Conservation (phyloP, 2,329 filamentous ascomycete genomes). For the Calonectria pseudoreteaudii region DNA sequence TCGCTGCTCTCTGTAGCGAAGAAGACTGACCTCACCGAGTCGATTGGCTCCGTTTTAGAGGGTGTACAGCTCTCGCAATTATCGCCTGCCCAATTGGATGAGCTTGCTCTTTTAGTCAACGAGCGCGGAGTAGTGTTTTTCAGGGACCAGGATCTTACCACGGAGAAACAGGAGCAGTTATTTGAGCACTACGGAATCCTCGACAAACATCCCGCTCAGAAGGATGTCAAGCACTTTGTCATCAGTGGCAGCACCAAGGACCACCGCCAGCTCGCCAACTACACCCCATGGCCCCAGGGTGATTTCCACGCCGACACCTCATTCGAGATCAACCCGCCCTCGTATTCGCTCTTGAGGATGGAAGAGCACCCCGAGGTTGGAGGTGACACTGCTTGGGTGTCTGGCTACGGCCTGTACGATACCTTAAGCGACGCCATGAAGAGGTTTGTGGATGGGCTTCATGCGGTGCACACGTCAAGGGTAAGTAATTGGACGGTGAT, state of each 20-base stretch:
- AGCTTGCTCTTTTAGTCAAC: slow-evolving; percentile 60
- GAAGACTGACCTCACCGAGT: slow-evolving; percentile 55
- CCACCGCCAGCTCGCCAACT: slow-evolving; percentile 56
- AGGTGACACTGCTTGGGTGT: slow-evolving; percentile 62
- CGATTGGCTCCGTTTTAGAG: slow-evolving; percentile 54
- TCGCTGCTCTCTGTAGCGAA: slow-evolving; percentile 54
- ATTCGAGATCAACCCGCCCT: slow-evolving; percentile 63
- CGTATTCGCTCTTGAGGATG: slow-evolving; percentile 63
- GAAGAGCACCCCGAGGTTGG: slow-evolving; percentile 61
- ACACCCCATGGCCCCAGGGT: slow-evolving; percentile 48
- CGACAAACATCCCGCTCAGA: slow-evolving; percentile 60
- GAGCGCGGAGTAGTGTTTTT: slow-evolving; percentile 63
- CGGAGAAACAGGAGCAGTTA: slow-evolving; percentile 54
- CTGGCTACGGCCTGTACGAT: slow-evolving; percentile 59
- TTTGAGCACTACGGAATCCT: slow-evolving; percentile 62
- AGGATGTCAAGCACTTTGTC: slow-evolving; percentile 51
- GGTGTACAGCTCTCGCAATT: slow-evolving; percentile 59
- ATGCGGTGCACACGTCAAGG: slow-evolving; percentile 57
- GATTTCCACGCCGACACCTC: slow-evolving; percentile 64
- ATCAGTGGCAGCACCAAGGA: slow-evolving; percentile 59
- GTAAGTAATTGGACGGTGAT: background rate
- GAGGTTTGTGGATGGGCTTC: slow-evolving; percentile 55
- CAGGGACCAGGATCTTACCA: slow-evolving; percentile 58
- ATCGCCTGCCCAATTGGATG: slow-evolving; percentile 58
- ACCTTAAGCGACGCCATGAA: slow-evolving; percentile 56